These are phyloP conservation scores for Trichoderma harzianum DNA, from an alignment of 2,329 filamentous ascomycete genomes.

Conservation along the genomic window DNA sequence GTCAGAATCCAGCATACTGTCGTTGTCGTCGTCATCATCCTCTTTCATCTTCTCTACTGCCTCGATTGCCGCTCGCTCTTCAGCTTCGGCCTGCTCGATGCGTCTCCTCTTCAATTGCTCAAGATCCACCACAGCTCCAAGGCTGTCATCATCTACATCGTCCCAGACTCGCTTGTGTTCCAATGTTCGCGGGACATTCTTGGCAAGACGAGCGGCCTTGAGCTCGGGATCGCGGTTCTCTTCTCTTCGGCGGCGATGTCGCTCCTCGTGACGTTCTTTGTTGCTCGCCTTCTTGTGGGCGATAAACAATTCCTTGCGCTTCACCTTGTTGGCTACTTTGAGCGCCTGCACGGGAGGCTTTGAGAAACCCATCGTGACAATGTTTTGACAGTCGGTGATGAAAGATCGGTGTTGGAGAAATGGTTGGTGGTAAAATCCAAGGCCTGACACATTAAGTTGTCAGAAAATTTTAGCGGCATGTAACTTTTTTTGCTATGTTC, in stretches of 20 bases:
- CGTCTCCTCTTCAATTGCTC: slow-evolving; percentile 57
- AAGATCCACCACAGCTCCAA: slow-evolving; percentile 55
- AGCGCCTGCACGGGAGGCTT: slow-evolving; percentile 38
- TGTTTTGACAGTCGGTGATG: slow-evolving; percentile 1
- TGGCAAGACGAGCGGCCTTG: slow-evolving; percentile 67
- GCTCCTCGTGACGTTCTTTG: slow-evolving; percentile 69
- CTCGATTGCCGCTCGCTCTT: slow-evolving; percentile 47
- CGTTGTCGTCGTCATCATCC: slow-evolving; percentile 59
- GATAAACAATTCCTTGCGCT: slow-evolving; percentile 73
- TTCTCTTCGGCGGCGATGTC: slow-evolving; percentile 76
- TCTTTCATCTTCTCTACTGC: slow-evolving; percentile 43
- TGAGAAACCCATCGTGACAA: slow-evolving; percentile 31
- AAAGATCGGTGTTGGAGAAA: neutral
- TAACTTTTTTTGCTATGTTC: slow-evolving; percentile 4
- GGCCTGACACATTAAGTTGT: slow-evolving; percentile 1
- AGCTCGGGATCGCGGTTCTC: slow-evolving; percentile 80
- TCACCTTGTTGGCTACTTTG: slow-evolving; percentile 70
- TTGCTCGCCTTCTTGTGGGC: slow-evolving; percentile 75
- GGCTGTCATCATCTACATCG: slow-evolving; percentile 61
- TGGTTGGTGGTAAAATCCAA: slow-evolving; percentile 11
- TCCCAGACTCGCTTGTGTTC: slow-evolving; percentile 92
- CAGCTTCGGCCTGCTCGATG: slow-evolving; percentile 52
- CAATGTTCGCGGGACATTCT: slow-evolving; percentile 76
- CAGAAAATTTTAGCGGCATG: slow-evolving; percentile 39
- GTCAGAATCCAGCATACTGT: slow-evolving; percentile 73